A percentile compares a stretch with the other conserved stretches of the same genome.
Evolutionary conservation across 2,329 filamentous ascomycete species (phyloP).

Genomic region (Botrytis porri): DNA sequence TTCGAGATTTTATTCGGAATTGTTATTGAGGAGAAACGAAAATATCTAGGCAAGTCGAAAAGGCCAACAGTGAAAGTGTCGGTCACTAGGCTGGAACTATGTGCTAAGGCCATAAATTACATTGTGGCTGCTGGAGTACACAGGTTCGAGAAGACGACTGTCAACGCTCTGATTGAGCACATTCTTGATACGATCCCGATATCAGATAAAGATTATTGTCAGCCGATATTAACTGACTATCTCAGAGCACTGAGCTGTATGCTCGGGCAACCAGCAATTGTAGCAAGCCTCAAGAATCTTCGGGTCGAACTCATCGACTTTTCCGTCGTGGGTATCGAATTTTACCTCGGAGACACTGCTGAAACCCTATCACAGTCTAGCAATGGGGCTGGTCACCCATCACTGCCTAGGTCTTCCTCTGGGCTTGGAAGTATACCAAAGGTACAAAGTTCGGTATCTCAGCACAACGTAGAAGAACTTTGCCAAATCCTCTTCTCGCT

Average conservation of each 20-base stretch:
- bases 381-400: constrained; percentile 30
- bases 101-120: constrained; percentile 68
- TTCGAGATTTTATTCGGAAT: constrained; percentile 77
- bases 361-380: constrained; percentile 28
- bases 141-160: constrained; percentile 70
- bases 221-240: constrained; percentile 72
- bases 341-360: constrained; percentile 41
- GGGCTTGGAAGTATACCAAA: constrained; percentile 30
- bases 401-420: constrained; percentile 4
- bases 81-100: constrained; percentile 52
- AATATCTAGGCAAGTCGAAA: constrained; percentile 47
- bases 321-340: constrained; percentile 60
- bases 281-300: constrained; percentile 69
- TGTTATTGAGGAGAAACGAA: constrained; percentile 63
- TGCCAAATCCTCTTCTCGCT: constrained; percentile 65
- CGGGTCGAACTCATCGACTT: constrained; percentile 44
- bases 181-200: constrained; percentile 71
- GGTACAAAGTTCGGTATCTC: constrained; percentile 30
- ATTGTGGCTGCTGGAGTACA: constrained; percentile 67
- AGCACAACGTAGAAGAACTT: constrained; percentile 49
- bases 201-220: constrained; percentile 59
- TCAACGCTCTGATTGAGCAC: constrained; percentile 77
- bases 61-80: constrained; percentile 35
- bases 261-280: constrained; percentile 70
- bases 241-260: constrained; percentile 70